Base-by-base conservation (phyloP, 257 asterid species). In the Eucommia ulmoides region DNA sequence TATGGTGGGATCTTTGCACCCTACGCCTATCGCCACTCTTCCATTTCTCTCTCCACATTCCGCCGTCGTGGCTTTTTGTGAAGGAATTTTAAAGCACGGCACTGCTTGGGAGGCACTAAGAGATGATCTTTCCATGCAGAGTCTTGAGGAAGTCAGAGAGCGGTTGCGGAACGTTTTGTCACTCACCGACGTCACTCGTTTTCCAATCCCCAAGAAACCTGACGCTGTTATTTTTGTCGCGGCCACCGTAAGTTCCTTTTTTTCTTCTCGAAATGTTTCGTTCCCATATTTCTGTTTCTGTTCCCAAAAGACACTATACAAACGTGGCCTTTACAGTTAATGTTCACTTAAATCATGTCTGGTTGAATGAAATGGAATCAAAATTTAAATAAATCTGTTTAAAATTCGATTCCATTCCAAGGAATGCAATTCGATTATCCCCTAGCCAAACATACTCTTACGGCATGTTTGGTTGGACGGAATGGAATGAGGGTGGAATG, bases 31-130 rank as follows among this genome's bases (percentile, higher is more conserved):
- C 57, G 98, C 98, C 47, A 82, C 91, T 10, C 78, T 85, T 55
- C 97, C 98, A 7, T 89, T 85, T 69, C 94, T 89, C 35, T 89
- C 96, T 51, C 98, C 98, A 42, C 96, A 80, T 74, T 88, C 95
- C 23, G 97, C 95, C 8, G 94, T 69, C n/a, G 97, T 84, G 59
- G 95, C 97, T 18, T 88, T 89, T 62, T 85, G 97, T 46, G 97
- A 89, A 64, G 96, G 96, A 60, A 73, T 89, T 14, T 54, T 89
- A 54, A 78, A 89, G 66, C 81, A 89, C 66, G 97, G 88, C 50
- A 85, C 97, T 14, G 97, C 97, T 19, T 89, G 98, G 96, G 98
- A 89, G 59, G 96, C 86, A 33, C 88, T 89, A 25, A 71, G 87
- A 66, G 66, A 85, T 10, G 98, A 89, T 61, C 76, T 84, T 51